Evolutionary conservation across 1,284 basidiomycete genomes (phyloP), one percentile per base, ranked within the genome.

Genomic region (Fomitopsis pinicola): DNA sequence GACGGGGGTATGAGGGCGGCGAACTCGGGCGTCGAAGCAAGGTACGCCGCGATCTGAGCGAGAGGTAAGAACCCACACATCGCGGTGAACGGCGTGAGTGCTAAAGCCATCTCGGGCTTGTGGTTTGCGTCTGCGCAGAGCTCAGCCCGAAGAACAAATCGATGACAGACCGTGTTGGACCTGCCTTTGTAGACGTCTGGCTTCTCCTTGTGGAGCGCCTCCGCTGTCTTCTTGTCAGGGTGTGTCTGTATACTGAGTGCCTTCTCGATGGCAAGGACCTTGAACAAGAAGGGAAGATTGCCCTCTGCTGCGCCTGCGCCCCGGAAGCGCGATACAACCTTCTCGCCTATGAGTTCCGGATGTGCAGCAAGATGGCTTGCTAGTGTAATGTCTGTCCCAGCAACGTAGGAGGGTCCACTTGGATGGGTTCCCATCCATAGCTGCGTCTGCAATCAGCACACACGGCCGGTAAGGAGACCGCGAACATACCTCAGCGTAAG

Each of bases 391-490:
- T 76, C 75, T 28, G 81, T 76, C 3, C 76, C 77, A 12, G 78
- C 57, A 2, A 63, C 62, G 53, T 78, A 83, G 2, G 95, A 95
- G 0, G 97, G 97, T 10, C 94, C 86, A 28, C 84, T 92, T 1
- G 93, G 84, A 71, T 99, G 97, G 0, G 97, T 98, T 17, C 97
- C 97, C 97, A 99, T 99, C 97, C 97, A 99, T 50, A 97, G 79
- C 94, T 97, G 5, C 12, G 10, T 30, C 19, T 26, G 9, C 69
- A 57, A 8, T 17, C 19, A 53, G 61, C 50, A 63, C 55, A 45
- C 30, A 66, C 60, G 55, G 64, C 61, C 36, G 38, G 40, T 8
- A 14, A 12, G 36, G 19, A 10, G 60, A 38, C 36, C 38, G 45
- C 30, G 22, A 55, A 52, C 82, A 62, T 64, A 87, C 87, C 79